Percentiles rank a stretch among this genome's conserved stretches.
phyloP scores from a whole-genome alignment of 257 asterid genomes.

The Solanum rostratum region DNA sequence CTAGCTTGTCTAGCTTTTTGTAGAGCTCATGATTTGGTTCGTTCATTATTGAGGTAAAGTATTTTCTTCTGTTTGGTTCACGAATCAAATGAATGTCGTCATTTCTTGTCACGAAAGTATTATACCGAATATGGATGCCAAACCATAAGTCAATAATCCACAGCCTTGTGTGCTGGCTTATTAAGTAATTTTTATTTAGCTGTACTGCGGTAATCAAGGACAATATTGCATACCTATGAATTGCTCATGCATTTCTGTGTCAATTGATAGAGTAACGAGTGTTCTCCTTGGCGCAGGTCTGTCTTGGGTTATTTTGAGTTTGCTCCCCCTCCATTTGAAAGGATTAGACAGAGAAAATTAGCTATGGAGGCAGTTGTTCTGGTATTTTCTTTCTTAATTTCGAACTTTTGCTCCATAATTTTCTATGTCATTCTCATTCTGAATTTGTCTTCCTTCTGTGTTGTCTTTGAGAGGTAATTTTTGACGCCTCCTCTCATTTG shows the following conservation, averaged over 20 bases:
- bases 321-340: constrained; percentile 88
- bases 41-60: constrained; percentile 49
- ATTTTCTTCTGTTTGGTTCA: not conserved
- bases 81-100: not conserved
- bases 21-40: constrained; percentile 69
- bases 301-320: constrained; percentile 48
- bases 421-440: not conserved
- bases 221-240: not conserved
- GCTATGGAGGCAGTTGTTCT: constrained; percentile 17
- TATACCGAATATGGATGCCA: not conserved
- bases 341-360: constrained; percentile 34
- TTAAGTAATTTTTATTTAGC: not conserved
- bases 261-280: not conserved
- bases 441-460: not conserved
- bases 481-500: not conserved
- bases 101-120: not conserved
- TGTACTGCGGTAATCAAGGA: not conserved
- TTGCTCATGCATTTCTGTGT: not conserved
- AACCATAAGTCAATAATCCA: not conserved
- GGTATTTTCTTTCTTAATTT: constrained; percentile 26
- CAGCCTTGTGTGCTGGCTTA: not conserved
- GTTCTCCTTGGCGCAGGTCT: constrained; percentile 38
- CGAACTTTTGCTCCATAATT: not conserved
- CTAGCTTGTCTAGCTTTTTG: constrained; percentile 77
- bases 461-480: not conserved